Percentiles rank a stretch among this genome's conserved stretches.
Conservation (phyloP, 768 basidiomycete species). For the Xerocomus spinulosus region DNA sequence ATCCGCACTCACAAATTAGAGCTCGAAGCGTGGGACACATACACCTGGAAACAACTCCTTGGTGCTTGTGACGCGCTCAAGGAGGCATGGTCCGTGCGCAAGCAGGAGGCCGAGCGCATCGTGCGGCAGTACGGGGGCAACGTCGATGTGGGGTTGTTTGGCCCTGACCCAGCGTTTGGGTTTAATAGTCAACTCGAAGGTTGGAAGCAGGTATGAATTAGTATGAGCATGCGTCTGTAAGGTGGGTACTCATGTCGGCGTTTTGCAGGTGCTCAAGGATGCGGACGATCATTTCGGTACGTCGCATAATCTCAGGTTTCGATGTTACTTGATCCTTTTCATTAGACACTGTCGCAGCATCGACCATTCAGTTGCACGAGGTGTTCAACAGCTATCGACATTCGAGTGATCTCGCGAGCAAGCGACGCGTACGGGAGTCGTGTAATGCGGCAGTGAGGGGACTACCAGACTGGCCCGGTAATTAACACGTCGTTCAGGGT, state of each 20-base stretch:
- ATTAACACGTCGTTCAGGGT: constrained; percentile 9
- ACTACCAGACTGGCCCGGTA: constrained; percentile 70
- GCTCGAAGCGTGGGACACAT: constrained; percentile 67
- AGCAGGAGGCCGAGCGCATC: constrained; percentile 49
- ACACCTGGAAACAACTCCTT: constrained; percentile 69
- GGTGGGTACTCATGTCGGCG: constrained; percentile 1
- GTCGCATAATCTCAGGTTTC: constrained; percentile 10
- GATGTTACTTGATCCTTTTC: neutral
- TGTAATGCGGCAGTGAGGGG: constrained; percentile 68
- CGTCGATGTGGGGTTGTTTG: constrained; percentile 31
- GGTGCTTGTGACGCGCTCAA: constrained; percentile 60
- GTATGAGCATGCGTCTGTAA: too few species aligned
- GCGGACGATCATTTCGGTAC: constrained; percentile 50
- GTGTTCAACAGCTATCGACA: constrained; percentile 70
- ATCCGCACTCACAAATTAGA: constrained; percentile 62
- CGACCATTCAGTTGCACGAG: constrained; percentile 72
- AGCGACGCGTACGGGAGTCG: constrained; percentile 70
- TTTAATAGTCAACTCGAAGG: constrained; percentile 51
- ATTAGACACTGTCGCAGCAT: constrained; percentile 53
- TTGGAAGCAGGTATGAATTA: constrained; percentile 50
- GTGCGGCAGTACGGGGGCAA: constrained; percentile 41
- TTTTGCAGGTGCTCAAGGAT: constrained; percentile 49
- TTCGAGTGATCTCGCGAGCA: constrained; percentile 66
- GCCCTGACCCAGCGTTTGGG: constrained; percentile 34
- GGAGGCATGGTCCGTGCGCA: constrained; percentile 58